Base-by-base conservation (phyloP, 2,329 filamentous ascomycete genomes). In the Lecanicillium sp. region DNA sequence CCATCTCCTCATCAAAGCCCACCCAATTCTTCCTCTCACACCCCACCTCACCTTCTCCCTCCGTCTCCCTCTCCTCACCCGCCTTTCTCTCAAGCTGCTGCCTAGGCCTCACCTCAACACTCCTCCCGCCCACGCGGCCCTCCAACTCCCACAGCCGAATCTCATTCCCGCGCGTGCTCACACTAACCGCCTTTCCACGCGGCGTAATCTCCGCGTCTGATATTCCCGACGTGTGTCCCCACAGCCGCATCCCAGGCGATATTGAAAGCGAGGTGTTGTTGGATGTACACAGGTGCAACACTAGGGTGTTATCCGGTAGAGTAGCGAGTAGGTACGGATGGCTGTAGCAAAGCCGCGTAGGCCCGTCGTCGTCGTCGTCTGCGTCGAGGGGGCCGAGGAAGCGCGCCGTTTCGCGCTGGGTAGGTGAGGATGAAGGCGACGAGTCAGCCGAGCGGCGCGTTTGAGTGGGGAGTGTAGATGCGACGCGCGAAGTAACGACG, bases 161-260 rank as follows among this genome's bases (percentile, higher is more conserved):
- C 55, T 87, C 83, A 41, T 83, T 80, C 19, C 87, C 88, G n/a
- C 78, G 70, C 15, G 73, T 72, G 59, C 85, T 92, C 36, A 95
- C 82, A n/a, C 86, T 94, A 4, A 95, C 85, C 0, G 88, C 89
- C 58, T 89, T 94, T 14, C 88, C 88, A 28, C 84, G 77, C 32
- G 83, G 77, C 14, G 85, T 89, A 39, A 95, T 85, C 51, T 94
- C 82, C 7, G 85, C 87, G 22, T 85, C 82, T 35, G 85, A 86
- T 25, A 95, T 86, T 3, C 85, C 85, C 2, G 88, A 94, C 0
- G 89, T 95, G 54, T 95, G 89, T 7, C 89, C 89, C 85, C 86
- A 95, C 5, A 95, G 73, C 19, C 86, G 74, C 46, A 80, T 81
- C 1, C 84, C 85, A 0, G 78, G 64, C 28, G 83, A 82, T 40